Conservation (phyloP, 148 eudicot species). For the Suaeda aralocaspica region DNA sequence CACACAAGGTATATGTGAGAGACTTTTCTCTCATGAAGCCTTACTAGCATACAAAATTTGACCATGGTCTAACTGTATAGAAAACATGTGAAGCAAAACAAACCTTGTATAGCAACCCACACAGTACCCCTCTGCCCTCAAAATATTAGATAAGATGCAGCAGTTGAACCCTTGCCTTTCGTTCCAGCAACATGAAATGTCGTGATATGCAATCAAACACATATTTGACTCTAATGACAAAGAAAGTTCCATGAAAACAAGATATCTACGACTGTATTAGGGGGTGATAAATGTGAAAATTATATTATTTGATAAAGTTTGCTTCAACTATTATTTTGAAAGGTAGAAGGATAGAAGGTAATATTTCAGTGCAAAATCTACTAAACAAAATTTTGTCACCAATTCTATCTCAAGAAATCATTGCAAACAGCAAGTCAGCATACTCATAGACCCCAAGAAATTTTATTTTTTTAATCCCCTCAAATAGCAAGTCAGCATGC, state of each 20-base stretch:
- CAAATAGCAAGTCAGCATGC: not conserved
- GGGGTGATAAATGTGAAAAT: too few relatives aligned
- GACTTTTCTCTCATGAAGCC: not conserved
- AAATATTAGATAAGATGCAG: conserved; percentile 81
- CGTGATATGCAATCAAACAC: conserved; percentile 26
- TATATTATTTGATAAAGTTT: too few relatives aligned
- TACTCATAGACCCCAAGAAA: too few relatives aligned
- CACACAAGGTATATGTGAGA: not conserved
- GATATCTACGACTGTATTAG: too few relatives aligned
- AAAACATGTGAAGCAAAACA: not conserved
- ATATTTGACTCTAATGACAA: not conserved
- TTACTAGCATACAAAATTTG: not conserved
- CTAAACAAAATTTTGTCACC: not conserved
- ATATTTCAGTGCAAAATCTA: too few relatives aligned
- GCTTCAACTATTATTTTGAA: too few relatives aligned
- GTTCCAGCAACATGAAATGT: conserved; percentile 94
- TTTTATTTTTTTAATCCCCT: too few relatives aligned
- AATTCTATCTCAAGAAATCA: not conserved
- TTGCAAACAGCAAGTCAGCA: too few relatives aligned
- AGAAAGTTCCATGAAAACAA: not conserved
- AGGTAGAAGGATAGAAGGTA: too few relatives aligned
- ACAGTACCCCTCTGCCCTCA: conserved; percentile 82
- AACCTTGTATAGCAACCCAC: conserved; percentile 94
- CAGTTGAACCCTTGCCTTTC: conserved; percentile 97
- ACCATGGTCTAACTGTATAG: not conserved